Base-by-base conservation (phyloP, 768 basidiomycete genomes). In the Trametes elegans region DNA sequence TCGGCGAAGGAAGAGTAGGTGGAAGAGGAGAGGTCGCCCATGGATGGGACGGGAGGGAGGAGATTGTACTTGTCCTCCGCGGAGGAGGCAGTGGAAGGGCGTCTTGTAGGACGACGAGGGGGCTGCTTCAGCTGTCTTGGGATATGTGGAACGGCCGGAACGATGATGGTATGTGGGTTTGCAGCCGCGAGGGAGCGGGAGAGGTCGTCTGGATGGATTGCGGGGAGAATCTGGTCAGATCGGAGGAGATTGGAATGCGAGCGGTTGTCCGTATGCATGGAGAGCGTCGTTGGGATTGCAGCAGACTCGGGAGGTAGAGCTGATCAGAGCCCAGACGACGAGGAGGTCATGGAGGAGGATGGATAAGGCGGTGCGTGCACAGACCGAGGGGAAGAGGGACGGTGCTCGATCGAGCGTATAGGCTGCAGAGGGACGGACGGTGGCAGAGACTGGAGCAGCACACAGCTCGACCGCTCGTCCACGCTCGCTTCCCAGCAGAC, bases 51-150 rank as follows among this genome's bases (percentile, higher is more conserved):
- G 21, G 58, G 31, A 32, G 82, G 80, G 26, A 83, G 66, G 24
- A 80, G 64, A 8, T 63, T 31, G 21, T 66, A 38, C 42, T 62
- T 65, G 13, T 74, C 74, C 49, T 82, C 78, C 9, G 74, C 70
- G 16, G 74, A 67, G 45, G 79, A 75, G 3, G 79, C 74, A 6
- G 78, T 76, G 0, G 76, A 71, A 16, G 76, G 76, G 55, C 76
- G 70, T 36, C 72, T 65, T 0, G 61, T 64, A 53, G 64, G 64
- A 35, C 66, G 65, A 39, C 41, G 40, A 10, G 29, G 16, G 14
- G 51, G 48, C 18, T 68, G 68, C 36, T 70, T 71, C 28, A n/a
- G 54, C n/a, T 58, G 47, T 23, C 51, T 48, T 48, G 67, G 63
- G 36, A 76, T 60, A 58, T 73, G 68, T 42, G 72, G 68, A 44